These are phyloP conservation scores for Nicotiana rustica DNA, from an alignment of 305 asterid genomes.

Conservation along the genomic window DNA sequence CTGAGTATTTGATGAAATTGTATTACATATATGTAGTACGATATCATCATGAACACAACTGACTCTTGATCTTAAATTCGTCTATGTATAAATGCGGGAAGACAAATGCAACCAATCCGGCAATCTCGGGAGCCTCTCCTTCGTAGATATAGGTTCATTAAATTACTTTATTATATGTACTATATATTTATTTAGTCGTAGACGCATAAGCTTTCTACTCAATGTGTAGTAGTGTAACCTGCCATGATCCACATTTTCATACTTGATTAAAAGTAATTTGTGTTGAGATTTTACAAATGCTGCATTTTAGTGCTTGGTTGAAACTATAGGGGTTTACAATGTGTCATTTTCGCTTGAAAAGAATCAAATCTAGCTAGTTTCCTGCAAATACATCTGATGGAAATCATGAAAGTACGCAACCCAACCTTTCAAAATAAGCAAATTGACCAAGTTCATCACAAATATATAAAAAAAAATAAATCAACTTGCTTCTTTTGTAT, in stretches of 20 bases:
- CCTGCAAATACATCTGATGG: not conserved
- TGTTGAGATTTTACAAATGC: not conserved
- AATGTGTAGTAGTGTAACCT: not conserved
- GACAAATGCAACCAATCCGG: not conserved
- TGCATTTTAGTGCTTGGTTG: not conserved
- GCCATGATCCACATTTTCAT: not conserved
- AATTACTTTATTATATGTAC: not conserved
- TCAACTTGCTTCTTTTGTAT: not conserved
- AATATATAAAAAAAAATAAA: not conserved
- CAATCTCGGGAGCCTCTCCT: not conserved
- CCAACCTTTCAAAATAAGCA: not conserved
- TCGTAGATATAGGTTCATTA: not conserved
- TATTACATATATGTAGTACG: too few relatives aligned
- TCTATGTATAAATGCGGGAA: too few relatives aligned
- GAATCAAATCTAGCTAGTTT: not conserved
- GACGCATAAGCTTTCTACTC: not conserved
- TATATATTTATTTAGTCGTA: not conserved
- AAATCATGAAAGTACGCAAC: not conserved
- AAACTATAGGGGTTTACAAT: not conserved
- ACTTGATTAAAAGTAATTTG: not conserved
- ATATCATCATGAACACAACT: too few relatives aligned
- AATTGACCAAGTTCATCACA: not conserved
- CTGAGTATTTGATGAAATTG: too few relatives aligned
- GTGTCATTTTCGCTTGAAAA: not conserved
- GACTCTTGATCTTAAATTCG: not conserved